Conservation (phyloP, 1,284 basidiomycete species). For the Ceratobasidium sp. region DNA sequence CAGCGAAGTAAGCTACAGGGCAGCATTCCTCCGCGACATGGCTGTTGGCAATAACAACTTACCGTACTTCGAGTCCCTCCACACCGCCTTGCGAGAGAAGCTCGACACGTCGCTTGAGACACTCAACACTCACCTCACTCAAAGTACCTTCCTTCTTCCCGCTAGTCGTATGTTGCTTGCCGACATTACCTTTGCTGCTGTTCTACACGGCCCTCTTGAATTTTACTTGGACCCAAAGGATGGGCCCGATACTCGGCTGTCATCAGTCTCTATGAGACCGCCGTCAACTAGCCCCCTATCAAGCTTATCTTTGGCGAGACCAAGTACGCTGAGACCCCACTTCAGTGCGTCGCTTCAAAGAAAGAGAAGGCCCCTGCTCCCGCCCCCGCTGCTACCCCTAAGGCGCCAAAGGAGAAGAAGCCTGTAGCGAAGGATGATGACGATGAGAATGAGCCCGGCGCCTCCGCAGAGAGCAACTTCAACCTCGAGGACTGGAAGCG, state of each 20-base stretch:
- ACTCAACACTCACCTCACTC: slow-evolving; percentile 79
- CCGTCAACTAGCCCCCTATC: slow-evolving; percentile 83
- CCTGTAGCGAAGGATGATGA: slow-evolving; percentile 71
- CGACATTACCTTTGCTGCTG: slow-evolving; percentile 77
- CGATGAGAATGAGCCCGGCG: slow-evolving; percentile 69
- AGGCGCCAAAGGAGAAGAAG: slow-evolving; percentile 68
- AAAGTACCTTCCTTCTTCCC: slow-evolving; percentile 87
- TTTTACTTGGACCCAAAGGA: slow-evolving; percentile 69
- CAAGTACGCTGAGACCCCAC: slow-evolving; percentile 75
- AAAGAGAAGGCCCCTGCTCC: slow-evolving; percentile 59
- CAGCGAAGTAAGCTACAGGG: slow-evolving; percentile 59
- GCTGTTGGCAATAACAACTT: slow-evolving; percentile 44
- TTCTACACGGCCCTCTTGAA: slow-evolving; percentile 63
- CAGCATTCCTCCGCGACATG: too few relatives aligned
- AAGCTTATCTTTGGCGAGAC: slow-evolving; percentile 71
- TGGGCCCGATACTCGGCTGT: slow-evolving; percentile 80
- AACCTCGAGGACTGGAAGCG: slow-evolving; percentile 99
- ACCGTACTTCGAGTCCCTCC: slow-evolving; percentile 57
- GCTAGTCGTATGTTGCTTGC: slow-evolving; percentile 95
- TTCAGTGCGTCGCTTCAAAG: slow-evolving; percentile 75
- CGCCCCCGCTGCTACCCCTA: slow-evolving; percentile 60
- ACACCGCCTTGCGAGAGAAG: slow-evolving; percentile 64
- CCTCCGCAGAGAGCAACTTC: slow-evolving; percentile 89
- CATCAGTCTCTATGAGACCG: slow-evolving; percentile 84
- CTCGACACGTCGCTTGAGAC: slow-evolving; percentile 67